These are phyloP conservation scores for Asterophora lycoperdoides DNA, from an alignment of 768 basidiomycete species.

Conservation along the genomic window DNA sequence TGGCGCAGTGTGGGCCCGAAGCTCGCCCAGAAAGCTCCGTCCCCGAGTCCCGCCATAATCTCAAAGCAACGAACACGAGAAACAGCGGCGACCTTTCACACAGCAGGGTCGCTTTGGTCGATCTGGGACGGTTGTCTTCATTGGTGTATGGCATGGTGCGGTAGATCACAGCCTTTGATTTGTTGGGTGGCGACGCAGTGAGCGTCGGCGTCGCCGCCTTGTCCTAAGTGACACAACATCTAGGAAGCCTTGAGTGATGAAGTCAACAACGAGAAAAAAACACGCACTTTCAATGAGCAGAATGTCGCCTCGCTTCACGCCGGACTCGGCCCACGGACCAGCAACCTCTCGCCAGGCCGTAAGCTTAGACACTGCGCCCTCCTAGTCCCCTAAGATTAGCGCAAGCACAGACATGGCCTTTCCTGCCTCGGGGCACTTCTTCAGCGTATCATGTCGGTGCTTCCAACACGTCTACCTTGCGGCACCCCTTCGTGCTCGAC, in stretches of 20 bases:
- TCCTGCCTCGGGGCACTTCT: conserved; percentile 67
- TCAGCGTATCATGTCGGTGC: conserved; percentile 66
- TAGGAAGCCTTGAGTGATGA: conserved; percentile 24
- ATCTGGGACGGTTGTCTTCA: conserved; percentile 63
- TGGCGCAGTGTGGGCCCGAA: neutral
- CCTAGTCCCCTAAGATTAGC: conserved; percentile 71
- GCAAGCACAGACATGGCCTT: conserved; percentile 64
- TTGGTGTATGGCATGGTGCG: conserved; percentile 66
- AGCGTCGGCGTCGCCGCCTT: conserved; percentile 42
- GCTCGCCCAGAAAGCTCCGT: too few species aligned
- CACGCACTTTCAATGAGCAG: conserved; percentile 64
- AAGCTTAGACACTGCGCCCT: conserved; percentile 61
- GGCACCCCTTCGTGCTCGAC: conserved; percentile 32
- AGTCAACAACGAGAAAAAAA: conserved; percentile 5
- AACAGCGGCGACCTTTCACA: conserved; percentile 61
- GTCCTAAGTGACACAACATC: conserved; percentile 53
- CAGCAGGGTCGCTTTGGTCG: conserved; percentile 66
- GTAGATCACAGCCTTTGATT: conserved; percentile 61
- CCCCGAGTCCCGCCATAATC: conserved; percentile 55
- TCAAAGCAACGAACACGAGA: conserved; percentile 78
- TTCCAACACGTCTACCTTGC: conserved; percentile 60
- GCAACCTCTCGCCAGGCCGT: conserved; percentile 79
- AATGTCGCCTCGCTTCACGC: conserved; percentile 67
- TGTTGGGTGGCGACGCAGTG: conserved; percentile 65
- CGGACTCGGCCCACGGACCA: conserved; percentile 59